Conservation (phyloP, 371 early-diverging fungal species). For the Mortierella sp. region DNA sequence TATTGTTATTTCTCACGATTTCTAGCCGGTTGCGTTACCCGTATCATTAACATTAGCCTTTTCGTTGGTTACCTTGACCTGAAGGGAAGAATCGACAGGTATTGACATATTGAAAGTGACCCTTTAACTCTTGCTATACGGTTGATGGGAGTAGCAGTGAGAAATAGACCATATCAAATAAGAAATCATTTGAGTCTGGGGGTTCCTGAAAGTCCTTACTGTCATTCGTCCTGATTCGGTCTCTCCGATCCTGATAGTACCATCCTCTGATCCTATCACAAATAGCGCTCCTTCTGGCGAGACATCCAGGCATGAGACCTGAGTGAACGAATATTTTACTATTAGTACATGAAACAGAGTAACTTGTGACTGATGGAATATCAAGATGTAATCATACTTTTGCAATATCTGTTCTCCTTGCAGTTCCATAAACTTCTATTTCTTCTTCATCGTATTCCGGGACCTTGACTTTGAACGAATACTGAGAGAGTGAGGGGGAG, state of each 20-base stretch:
- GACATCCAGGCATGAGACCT: conserved; percentile 65
- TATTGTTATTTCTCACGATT: too few species aligned
- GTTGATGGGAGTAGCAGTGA: background rate
- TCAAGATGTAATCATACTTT: conserved; percentile 16
- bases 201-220: conserved; percentile 32
- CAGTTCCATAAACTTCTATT: conserved; percentile 50
- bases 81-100: conserved; percentile 81
- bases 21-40: background rate
- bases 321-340: background rate
- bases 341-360: background rate
- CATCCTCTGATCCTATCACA: conserved; percentile 61
- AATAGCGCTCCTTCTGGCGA: conserved; percentile 69
- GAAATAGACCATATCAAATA: background rate
- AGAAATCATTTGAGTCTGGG: background rate
- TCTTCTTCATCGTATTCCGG: conserved; percentile 35
- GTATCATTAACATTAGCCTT: background rate
- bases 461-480: conserved; percentile 45
- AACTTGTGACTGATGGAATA: background rate
- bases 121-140: conserved; percentile 65
- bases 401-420: conserved; percentile 40
- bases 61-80: conserved; percentile 66
- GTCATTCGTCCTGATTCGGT: conserved; percentile 56
- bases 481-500: conserved; percentile 12
- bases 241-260: conserved; percentile 59
- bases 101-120: conserved; percentile 76